Base-by-base conservation (phyloP, 208 protist genomes). In the Wallacemonas sp. region DNA sequence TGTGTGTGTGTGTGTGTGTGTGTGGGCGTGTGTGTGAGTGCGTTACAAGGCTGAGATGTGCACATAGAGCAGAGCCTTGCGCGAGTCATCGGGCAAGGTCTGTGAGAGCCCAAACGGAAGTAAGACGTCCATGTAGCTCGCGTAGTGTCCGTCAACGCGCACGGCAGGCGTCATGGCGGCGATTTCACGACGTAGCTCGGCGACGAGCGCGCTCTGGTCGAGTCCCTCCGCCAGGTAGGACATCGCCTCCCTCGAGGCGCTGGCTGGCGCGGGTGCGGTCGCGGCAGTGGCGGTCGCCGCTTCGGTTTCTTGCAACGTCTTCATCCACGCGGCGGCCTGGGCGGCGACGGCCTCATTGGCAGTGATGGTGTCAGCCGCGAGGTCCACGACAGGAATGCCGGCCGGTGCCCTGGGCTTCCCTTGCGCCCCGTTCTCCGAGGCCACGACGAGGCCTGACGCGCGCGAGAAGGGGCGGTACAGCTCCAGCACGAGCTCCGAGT, bases 401-500 rank as follows among this genome's bases (percentile, higher is more conserved):
- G 72, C 8, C 8, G 76, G 54, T 0, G 79, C 72, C 23, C 61
- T 73, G 16, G 72, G 46, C 20, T 65, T 63, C 3, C 70, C 70
- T 2, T 48, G 38, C 18, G 68, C 68, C 20, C 72, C 70, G 55
- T 85, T 86, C 55, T 82, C 74, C 22, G 55, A 32, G 25, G 74
- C 68, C 26, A 82, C 54, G 12, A 83, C 57, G 14, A 82, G 44
- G 14, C 82, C 86, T 0, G 68, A 72, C 50, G 70, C 54, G 11
- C 71, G 77, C 32, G 61, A 61, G 31, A 65, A 92, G 16, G 86
- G 86, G 22, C 86, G 73, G 59, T 76, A 80, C 2, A 92, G 28
- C 26, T 92, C 80, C 12, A 92, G 52, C n/a, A 77, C 65, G 10
- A 92, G 62, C 52, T 92, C 86, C 12, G 73, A 82, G 59, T 82